phyloP scores from a whole-genome alignment of 257 asterid species.

The Sherardia arvensis region DNA sequence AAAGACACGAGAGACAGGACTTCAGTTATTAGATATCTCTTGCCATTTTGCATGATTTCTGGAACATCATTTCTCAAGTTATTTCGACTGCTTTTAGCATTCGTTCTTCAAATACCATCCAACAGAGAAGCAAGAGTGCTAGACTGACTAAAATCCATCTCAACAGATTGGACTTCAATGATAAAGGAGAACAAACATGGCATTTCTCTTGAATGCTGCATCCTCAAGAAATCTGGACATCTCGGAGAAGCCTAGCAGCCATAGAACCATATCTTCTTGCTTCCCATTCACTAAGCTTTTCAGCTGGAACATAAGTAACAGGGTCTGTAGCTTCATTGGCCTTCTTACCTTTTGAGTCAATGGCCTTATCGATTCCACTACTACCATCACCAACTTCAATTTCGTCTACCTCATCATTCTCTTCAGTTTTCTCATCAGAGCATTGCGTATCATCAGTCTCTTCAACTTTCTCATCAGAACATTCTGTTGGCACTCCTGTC shows the following conservation, averaged over 20 bases:
- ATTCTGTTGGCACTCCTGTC: slow-evolving; percentile 15
- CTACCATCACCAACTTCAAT: slow-evolving; percentile 11
- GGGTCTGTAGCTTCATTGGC: slow-evolving; percentile 15
- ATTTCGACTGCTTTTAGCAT: not conserved
- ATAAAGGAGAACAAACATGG: not conserved
- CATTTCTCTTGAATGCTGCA: not conserved
- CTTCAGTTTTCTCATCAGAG: slow-evolving; percentile 19
- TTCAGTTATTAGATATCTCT: not conserved
- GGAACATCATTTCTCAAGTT: not conserved
- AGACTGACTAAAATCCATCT: not conserved
- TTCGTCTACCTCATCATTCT: slow-evolving; percentile 33
- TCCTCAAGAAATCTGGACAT: slow-evolving; percentile 55
- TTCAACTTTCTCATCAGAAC: slow-evolving; percentile 17
- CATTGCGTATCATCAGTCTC: slow-evolving; percentile 22
- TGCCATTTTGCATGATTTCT: not conserved
- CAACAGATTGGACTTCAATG: not conserved
- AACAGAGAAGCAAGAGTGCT: not conserved
- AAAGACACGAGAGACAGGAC: not conserved
- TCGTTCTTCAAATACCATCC: not conserved
- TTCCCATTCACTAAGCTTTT: slow-evolving; percentile 72
- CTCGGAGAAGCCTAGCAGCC: slow-evolving; percentile 94
- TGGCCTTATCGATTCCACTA: slow-evolving; percentile 17
- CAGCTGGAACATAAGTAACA: slow-evolving; percentile 21
- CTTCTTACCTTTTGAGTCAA: slow-evolving; percentile 14
- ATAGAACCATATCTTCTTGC: slow-evolving; percentile 77